Conservation (phyloP, 805 yeast species). For the Ogataea salicorniae region DNA sequence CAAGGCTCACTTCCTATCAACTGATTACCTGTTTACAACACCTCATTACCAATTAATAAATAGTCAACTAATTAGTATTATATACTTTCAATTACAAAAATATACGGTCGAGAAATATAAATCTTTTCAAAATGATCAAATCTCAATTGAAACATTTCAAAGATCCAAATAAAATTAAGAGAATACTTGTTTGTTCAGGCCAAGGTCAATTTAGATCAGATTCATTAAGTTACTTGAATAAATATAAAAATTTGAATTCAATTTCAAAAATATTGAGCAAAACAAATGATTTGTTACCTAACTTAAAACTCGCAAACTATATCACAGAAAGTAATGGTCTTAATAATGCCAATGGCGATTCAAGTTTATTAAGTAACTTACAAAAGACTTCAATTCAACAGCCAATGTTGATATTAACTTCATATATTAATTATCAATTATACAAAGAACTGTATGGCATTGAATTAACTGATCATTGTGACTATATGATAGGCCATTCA, state of each 20-base stretch:
- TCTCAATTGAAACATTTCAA: neutral
- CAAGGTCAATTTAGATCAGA: conserved; percentile 25
- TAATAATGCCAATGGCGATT: neutral
- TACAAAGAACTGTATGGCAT: conserved; percentile 15
- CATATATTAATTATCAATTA: conserved; percentile 19
- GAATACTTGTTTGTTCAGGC: conserved; percentile 26
- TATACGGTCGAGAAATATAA: neutral
- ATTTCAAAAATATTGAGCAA: conserved; percentile 9
- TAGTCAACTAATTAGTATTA: too few relatives aligned
- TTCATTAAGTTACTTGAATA: conserved; percentile 8
- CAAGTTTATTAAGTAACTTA: conserved; percentile 1
- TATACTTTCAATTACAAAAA: neutral
- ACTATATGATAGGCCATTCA: conserved; percentile 32
- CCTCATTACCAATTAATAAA: too few relatives aligned
- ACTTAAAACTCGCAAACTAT: conserved; percentile 14
- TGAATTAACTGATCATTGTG: conserved; percentile 17
- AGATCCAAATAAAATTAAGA: neutral
- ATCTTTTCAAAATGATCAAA: neutral
- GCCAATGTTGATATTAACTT: conserved; percentile 26
- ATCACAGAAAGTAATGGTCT: conserved; percentile 4
- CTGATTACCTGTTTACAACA: too few relatives aligned
- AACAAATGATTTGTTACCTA: conserved; percentile 20
- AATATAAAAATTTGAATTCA: conserved; percentile 4
- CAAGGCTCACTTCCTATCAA: too few relatives aligned
- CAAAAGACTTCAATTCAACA: conserved; percentile 29